These are phyloP conservation scores for Sextonia rubra DNA, from an alignment of 164 flowering plant genomes.

Conservation along the genomic window DNA sequence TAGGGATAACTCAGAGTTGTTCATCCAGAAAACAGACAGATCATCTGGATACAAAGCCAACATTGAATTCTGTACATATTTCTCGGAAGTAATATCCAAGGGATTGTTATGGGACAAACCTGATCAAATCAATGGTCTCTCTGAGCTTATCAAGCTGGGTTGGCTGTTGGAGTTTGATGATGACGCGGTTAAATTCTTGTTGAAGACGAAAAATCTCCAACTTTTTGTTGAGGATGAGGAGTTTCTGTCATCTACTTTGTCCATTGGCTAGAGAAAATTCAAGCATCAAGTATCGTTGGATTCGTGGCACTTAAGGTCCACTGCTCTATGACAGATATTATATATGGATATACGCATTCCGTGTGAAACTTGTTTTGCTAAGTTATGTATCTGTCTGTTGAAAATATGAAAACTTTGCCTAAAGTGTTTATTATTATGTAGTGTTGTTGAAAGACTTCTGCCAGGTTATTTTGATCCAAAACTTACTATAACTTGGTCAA, in stretches of 20 bases:
- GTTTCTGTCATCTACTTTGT: slow-evolving; percentile 12
- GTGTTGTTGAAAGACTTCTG: too few species aligned
- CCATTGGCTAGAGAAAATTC: not conserved
- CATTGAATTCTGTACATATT: slow-evolving; percentile 44
- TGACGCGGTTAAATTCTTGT: slow-evolving; percentile 40
- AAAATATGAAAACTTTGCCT: too few species aligned
- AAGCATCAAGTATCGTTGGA: not conserved
- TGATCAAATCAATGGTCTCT: slow-evolving; percentile 32
- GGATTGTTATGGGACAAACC: slow-evolving; percentile 54
- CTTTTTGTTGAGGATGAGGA: slow-evolving; percentile 46
- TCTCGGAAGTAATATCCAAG: slow-evolving; percentile 46
- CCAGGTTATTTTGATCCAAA: too few species aligned
- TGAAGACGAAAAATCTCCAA: slow-evolving; percentile 58
- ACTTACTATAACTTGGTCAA: too few species aligned
- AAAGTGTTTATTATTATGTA: too few species aligned
- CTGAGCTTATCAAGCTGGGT: slow-evolving; percentile 55
- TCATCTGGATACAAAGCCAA: slow-evolving; percentile 23
- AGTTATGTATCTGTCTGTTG: too few species aligned
- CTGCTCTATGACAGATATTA: too few species aligned
- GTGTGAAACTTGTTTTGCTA: too few species aligned
- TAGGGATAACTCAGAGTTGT: slow-evolving; percentile 34
- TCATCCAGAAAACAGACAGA: slow-evolving; percentile 33
- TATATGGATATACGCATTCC: too few species aligned
- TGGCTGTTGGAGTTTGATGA: slow-evolving; percentile 49
- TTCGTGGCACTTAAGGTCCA: too few species aligned